A percentile compares a stretch with the other conserved stretches of the same genome.
phyloP scores from a whole-genome alignment of 78 protist genomes.

The Capsaspora owczarzaki region DNA sequence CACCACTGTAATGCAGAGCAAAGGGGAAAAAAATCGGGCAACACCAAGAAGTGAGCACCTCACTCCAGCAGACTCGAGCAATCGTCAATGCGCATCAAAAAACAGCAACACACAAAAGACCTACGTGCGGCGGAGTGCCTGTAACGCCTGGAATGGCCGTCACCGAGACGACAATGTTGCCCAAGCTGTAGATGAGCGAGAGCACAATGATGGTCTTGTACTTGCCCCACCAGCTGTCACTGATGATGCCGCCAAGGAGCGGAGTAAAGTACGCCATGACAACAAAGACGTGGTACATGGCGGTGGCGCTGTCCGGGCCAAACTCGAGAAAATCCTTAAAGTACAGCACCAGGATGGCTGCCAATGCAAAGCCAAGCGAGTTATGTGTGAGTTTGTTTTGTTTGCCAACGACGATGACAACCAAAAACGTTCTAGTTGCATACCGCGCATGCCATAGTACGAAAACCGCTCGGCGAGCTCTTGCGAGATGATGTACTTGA shows the following conservation, averaged over 20 bases:
- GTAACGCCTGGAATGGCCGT: conserved; percentile 31
- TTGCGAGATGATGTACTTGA: conserved; percentile 45
- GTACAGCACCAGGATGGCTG: conserved; percentile 40
- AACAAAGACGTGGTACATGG: conserved; percentile 18
- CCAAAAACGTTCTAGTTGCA: neutral
- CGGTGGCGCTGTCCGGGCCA: conserved; percentile 27
- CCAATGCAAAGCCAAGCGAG: neutral
- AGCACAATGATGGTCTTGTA: conserved; percentile 23
- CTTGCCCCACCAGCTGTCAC: conserved; percentile 12
- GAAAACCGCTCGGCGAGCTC: conserved; percentile 54
- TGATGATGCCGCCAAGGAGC: conserved; percentile 32
- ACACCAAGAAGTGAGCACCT: neutral
- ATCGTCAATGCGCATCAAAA: neutral
- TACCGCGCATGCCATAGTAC: conserved; percentile 29
- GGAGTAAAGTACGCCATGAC: conserved; percentile 24
- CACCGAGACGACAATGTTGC: conserved; percentile 1
- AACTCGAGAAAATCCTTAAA: conserved; percentile 22
- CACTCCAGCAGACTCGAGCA: neutral
- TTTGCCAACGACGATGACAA: neutral
- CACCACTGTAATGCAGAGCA: neutral
- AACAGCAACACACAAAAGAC: neutral
- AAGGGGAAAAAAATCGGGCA: neutral
- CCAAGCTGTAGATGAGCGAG: conserved; percentile 29
- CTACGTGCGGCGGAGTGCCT: conserved; percentile 24
- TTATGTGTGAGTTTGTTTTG: neutral